Conservation (phyloP, 768 basidiomycete species). For the Psilocybe azurescens region DNA sequence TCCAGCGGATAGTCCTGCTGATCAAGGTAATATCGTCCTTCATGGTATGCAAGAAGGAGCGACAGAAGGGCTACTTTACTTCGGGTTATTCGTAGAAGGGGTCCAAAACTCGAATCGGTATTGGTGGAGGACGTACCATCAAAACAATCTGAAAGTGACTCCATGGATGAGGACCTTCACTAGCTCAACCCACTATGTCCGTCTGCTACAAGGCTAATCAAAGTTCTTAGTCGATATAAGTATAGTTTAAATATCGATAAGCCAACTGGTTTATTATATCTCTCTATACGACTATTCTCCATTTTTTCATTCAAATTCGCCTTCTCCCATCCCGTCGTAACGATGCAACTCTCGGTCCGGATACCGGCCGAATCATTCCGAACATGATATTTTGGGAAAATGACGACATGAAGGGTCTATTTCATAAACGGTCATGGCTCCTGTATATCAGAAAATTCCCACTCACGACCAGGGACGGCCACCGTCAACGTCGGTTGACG, state of each 20-base stretch:
- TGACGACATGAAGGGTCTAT: not conserved
- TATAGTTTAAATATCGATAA: too few species aligned
- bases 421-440: slow-evolving; percentile 2
- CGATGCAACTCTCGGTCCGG: not conserved
- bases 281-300: too few species aligned
- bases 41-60: slow-evolving; percentile 63
- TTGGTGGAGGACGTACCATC: slow-evolving; percentile 30
- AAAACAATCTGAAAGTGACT: slow-evolving; percentile 4
- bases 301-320: too few species aligned
- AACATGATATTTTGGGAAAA: not conserved
- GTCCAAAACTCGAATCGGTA: slow-evolving; percentile 41
- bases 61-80: slow-evolving; percentile 59
- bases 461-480: not conserved
- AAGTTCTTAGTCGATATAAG: too few species aligned
- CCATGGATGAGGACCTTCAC: not conserved
- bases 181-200: too few species aligned
- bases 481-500: not conserved
- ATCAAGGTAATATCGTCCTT: slow-evolving; percentile 62
- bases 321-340: too few species aligned
- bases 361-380: not conserved
- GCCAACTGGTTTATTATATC: too few species aligned
- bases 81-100: slow-evolving; percentile 61
- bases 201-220: too few species aligned
- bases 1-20: slow-evolving; percentile 43
- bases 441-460: slow-evolving; percentile 10